Evolutionary conservation across 2,329 filamentous ascomycete species (phyloP), one percentile per base, ranked within the genome.

Genomic region (Stylonectria norvegica): DNA sequence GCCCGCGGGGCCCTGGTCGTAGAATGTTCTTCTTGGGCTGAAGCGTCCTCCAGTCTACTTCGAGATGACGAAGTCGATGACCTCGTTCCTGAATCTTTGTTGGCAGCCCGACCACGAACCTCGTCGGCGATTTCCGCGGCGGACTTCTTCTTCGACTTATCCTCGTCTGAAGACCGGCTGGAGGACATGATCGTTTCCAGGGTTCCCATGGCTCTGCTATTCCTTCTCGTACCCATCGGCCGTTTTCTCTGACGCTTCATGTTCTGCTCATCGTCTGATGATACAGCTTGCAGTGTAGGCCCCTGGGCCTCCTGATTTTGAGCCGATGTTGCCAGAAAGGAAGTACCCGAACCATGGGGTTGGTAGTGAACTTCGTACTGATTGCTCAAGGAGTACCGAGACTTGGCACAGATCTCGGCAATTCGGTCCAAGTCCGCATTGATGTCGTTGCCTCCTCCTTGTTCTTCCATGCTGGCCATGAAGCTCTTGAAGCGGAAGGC

Each of bases 151-250:
- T 72, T 77, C n/a, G 71, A 66, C 50, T 71, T 75, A 29, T 81
- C 79, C 48, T 83, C 79, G 17, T 81, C 78, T 0, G 79, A 82
- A 2, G 79, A 83, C 18, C 78, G 72, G 45, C 79, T 83, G 0
- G 77, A 80, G 17, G 78, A 82, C 69, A 83, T 83, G 54, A 83
- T 83, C 1, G 79, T 83, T 53, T 84, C 79, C 4, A 83, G 61
- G 1, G 78, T 83, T 3, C 78, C 77, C 58, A 82, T 78, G 5
- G 79, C 79, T 17, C 68, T 67, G 43, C 75, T 79, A 38, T 69
- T 70, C 29, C 71, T 64, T 27, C 74, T 65, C 2, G 59, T 59
- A 0, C 62, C 63, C 30, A 65, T 66, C 15, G 70, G 64, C 15
- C 71, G 63, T 48, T 66, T 67, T 36, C 62, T 62, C 2, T 66